Evolutionary conservation across 176 grass and related monocot genomes (phyloP), one percentile per base, ranked within the genome.

Genomic region (bread wheat (Triticum aestivum)): DNA sequence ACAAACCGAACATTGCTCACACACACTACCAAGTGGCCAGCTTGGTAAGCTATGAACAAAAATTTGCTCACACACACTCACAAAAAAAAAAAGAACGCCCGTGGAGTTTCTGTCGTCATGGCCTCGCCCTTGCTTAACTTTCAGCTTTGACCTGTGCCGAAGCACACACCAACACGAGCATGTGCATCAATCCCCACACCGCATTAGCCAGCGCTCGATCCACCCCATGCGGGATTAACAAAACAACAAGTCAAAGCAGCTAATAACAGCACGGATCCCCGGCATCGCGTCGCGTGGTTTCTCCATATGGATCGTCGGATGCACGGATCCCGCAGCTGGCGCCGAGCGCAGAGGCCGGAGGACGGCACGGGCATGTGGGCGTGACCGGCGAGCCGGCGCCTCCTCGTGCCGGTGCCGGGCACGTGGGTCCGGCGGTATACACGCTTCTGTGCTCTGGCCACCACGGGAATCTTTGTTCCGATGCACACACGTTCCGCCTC

Each of bases 381-480:
- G 87, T 90, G 81, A 35, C 90, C 87, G 81, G 86, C 86, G 82
- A 90, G 90, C 73, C 93, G 90, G 88, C 88, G 79, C 12, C 61
- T 52, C 49, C 49, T 39, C 49, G 78, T 91, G 83, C 84, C 72
- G 39, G 17, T 44, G 85, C 76, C 37, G 65, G 80, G 75, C 93
- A 92, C 87, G 87, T 92, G 90, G 87, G 87, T 63, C 87, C 81
- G 83, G 69, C 89, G 80, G 89, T 47, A 68, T 86, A 59, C 82
- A 77, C 82, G 82, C 41, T 73, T 92, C 86, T 41, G 75, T 90
- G 83, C 90, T 83, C 93, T 92, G 90, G 38, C 75, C 21, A 33
- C 18, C 73, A 73, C 26, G 23, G 83, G 84, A 85, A 95, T 93
- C 86, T 93, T 86, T 95, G 91, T 95, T 95, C 85, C 78, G 12